Conservation (phyloP, 2,329 filamentous ascomycete species). For the Arthrobotrys musiformis region DNA sequence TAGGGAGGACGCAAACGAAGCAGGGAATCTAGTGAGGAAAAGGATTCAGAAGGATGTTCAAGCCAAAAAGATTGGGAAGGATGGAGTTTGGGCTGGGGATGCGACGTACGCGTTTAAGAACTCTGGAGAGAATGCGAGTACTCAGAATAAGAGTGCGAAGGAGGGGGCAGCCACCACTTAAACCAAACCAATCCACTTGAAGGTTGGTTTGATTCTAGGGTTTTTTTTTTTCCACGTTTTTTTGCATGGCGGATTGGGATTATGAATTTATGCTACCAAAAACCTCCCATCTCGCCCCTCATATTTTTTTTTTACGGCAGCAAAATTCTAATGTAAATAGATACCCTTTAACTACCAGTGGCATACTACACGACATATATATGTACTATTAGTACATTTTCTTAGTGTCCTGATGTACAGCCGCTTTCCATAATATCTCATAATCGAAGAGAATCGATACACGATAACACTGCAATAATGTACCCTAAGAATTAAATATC, state of each 20-base stretch:
- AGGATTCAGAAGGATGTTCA: conserved; percentile 67
- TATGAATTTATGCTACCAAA: not conserved
- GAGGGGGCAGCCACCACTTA: too few species aligned
- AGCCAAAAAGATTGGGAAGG: conserved; percentile 30
- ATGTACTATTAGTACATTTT: not conserved
- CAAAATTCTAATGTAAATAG: not conserved
- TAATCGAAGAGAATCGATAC: too few species aligned
- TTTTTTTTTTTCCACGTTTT: too few species aligned
- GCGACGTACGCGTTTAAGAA: conserved; percentile 10
- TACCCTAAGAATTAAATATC: too few species aligned
- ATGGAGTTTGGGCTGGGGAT: conserved; percentile 38
- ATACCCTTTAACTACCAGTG: not conserved
- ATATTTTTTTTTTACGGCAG: not conserved
- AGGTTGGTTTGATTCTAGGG: not conserved
- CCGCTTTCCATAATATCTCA: too few species aligned
- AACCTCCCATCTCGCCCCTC: not conserved
- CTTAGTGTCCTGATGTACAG: not conserved
- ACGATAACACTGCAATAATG: too few species aligned
- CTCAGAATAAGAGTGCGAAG: not conserved
- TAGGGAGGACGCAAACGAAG: conserved; percentile 87
- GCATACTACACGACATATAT: not conserved
- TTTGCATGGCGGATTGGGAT: not conserved
- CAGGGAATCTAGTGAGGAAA: conserved; percentile 82
- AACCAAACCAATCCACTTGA: too few species aligned
- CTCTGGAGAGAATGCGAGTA: not conserved